phyloP scores from a whole-genome alignment of 129 eudicot genomes.

The Heracleum sosnowskyi region DNA sequence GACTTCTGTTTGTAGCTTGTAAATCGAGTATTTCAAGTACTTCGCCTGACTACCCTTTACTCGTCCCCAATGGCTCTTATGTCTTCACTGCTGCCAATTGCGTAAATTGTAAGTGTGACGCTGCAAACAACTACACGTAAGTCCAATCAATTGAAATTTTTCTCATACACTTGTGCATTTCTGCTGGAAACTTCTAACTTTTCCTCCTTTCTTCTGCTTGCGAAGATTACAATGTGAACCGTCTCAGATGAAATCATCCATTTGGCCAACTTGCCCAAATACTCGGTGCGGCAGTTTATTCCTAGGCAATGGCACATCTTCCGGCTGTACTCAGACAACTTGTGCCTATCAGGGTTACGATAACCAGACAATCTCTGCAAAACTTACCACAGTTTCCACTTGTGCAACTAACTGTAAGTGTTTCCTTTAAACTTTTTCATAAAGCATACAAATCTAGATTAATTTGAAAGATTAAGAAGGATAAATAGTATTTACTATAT shows the following conservation, averaged over 20 bases:
- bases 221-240: slow-evolving; percentile 65
- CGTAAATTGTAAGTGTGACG: slow-evolving; percentile 51
- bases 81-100: slow-evolving; percentile 48
- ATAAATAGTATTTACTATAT: neutral
- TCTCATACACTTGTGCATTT: neutral
- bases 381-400: slow-evolving; percentile 32
- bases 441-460: neutral
- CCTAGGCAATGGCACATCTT: slow-evolving; percentile 51
- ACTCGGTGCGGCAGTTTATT: slow-evolving; percentile 37
- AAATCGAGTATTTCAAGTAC: slow-evolving; percentile 28
- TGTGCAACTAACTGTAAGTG: slow-evolving; percentile 46
- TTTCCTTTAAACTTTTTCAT: neutral
- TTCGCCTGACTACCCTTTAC: slow-evolving; percentile 70
- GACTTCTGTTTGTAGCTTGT: slow-evolving; percentile 38
- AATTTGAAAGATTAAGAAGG: no score
- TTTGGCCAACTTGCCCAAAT: slow-evolving; percentile 37
- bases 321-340: slow-evolving; percentile 43
- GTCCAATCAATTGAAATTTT: slow-evolving; percentile 12
- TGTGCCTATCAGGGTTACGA: slow-evolving; percentile 69
- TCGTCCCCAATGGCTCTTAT: slow-evolving; percentile 49
- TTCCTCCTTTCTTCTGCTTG: neutral
- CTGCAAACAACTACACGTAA: slow-evolving; percentile 64
- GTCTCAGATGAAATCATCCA: slow-evolving; percentile 24
- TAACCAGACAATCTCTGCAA: slow-evolving; percentile 30
- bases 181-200: neutral